These are phyloP conservation scores for Microdochium bolleyi DNA, from an alignment of 2,329 filamentous ascomycete genomes.

Conservation along the genomic window DNA sequence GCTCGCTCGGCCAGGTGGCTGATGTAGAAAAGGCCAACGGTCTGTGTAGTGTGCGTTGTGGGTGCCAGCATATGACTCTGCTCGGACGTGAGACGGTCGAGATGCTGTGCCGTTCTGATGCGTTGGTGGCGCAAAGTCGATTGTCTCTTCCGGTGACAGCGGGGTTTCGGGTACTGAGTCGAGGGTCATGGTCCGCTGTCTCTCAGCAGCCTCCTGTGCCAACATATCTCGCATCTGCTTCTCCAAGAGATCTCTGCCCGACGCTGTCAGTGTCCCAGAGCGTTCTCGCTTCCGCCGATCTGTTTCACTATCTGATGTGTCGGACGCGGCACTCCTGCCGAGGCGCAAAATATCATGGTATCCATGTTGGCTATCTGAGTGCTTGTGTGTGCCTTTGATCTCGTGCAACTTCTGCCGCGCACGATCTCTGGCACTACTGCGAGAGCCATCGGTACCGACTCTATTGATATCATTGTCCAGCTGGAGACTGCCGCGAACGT, in stretches of 20 bases:
- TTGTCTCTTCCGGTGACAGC: conserved; percentile 15
- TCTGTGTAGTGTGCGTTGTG: background rate
- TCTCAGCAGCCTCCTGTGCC: conserved; percentile 40
- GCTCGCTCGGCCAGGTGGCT: conserved; percentile 27
- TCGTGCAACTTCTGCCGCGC: conserved; percentile 54
- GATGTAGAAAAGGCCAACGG: background rate
- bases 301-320: conserved; percentile 51
- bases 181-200: conserved; percentile 26
- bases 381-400: conserved; percentile 45
- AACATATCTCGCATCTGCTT: conserved; percentile 57
- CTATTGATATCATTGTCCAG: background rate
- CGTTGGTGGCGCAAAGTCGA: background rate
- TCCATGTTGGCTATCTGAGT: conserved; percentile 30
- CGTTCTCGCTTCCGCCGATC: conserved; percentile 32
- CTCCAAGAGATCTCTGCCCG: conserved; percentile 44
- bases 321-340: conserved; percentile 47
- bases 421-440: conserved; percentile 33
- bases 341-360: conserved; percentile 43
- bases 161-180: conserved; percentile 22
- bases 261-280: conserved; percentile 39
- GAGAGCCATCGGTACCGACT: background rate
- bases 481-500: background rate
- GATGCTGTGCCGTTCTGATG: conserved; percentile 12
- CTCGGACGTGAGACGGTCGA: background rate
- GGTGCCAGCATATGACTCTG: background rate